Conservation (phyloP, 805 yeast species). For the Yamadazyma ubonensis region DNA sequence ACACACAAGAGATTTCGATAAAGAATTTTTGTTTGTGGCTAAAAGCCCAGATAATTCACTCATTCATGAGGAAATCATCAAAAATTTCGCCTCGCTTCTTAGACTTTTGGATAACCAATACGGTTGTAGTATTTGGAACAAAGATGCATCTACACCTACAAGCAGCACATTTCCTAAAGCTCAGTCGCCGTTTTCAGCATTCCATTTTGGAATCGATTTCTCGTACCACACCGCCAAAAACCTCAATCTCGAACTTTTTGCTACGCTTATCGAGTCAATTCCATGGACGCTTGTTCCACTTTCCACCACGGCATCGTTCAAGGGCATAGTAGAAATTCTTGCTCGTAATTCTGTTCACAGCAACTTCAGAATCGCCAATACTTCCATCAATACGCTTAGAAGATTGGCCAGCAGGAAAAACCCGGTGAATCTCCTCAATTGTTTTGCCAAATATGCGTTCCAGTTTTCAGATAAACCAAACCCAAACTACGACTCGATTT, state of each 20-base stretch:
- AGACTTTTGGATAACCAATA: slow-evolving; percentile 57
- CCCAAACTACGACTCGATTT: slow-evolving; percentile 52
- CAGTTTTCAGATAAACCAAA: slow-evolving; percentile 72
- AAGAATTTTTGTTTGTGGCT: slow-evolving; percentile 42
- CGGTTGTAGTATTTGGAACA: slow-evolving; percentile 40
- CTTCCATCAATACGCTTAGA: slow-evolving; percentile 63
- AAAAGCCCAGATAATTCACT: slow-evolving; percentile 45
- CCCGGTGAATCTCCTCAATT: slow-evolving; percentile 67
- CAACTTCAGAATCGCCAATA: slow-evolving; percentile 57
- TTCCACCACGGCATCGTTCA: slow-evolving; percentile 48
- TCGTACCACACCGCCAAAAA: slow-evolving; percentile 32
- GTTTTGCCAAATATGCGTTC: slow-evolving; percentile 78
- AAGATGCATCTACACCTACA: slow-evolving; percentile 12
- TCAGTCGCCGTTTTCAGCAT: slow-evolving; percentile 40
- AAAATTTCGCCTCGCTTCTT: slow-evolving; percentile 53
- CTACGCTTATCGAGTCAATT: slow-evolving; percentile 64
- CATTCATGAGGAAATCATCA: slow-evolving; percentile 71
- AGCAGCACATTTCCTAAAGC: slow-evolving; percentile 22
- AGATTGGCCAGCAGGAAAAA: slow-evolving; percentile 65
- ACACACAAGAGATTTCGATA: slow-evolving; percentile 3
- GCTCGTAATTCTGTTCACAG: slow-evolving; percentile 75
- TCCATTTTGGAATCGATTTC: slow-evolving; percentile 40
- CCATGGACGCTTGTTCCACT: slow-evolving; percentile 58
- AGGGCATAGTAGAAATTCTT: slow-evolving; percentile 69
- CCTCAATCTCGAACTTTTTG: slow-evolving; percentile 58